A percentile compares a stretch with the other conserved stretches of the same genome.
These are phyloP conservation scores for Bacterosira constricta DNA, from an alignment of 108 stramenopile species.

Conservation along the genomic window DNA sequence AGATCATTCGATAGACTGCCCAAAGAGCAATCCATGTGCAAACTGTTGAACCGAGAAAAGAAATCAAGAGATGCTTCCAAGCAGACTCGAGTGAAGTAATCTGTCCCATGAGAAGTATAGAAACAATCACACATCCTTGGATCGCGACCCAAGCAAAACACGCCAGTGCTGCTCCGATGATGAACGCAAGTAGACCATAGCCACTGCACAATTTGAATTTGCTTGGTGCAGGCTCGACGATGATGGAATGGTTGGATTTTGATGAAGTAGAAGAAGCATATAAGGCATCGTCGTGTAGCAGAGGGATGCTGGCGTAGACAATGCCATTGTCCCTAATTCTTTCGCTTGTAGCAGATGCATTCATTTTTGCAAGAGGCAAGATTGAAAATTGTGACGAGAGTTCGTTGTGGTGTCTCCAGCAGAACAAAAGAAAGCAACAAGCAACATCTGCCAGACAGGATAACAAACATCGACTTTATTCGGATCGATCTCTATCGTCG, in stretches of 20 bases:
- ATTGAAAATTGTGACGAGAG: no score
- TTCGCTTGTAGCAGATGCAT: background rate
- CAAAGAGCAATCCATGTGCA: constrained; percentile 19
- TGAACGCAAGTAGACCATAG: constrained; percentile 18
- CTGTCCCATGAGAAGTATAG: constrained; percentile 24
- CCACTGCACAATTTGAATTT: background rate
- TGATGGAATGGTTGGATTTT: no score
- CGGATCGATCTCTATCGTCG: no score
- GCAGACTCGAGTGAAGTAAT: constrained; percentile 18
- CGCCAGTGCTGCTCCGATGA: constrained; percentile 18
- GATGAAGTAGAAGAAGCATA: background rate
- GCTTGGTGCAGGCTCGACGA: background rate
- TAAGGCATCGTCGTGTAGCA: background rate
- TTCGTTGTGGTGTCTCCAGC: background rate
- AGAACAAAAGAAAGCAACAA: no score
- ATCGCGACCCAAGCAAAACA: constrained; percentile 25
- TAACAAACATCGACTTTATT: no score
- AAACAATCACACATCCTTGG: constrained; percentile 29
- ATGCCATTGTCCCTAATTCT: background rate
- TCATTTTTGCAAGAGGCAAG: background rate
- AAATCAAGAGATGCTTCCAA: constrained; percentile 33
- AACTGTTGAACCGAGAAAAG: constrained; percentile 3
- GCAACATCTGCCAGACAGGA: no score
- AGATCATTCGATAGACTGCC: constrained; percentile 5
- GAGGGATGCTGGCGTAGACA: background rate